Evolutionary conservation across 1,284 basidiomycete species (phyloP).

Genomic region (Quambalaria eucalypti): DNA sequence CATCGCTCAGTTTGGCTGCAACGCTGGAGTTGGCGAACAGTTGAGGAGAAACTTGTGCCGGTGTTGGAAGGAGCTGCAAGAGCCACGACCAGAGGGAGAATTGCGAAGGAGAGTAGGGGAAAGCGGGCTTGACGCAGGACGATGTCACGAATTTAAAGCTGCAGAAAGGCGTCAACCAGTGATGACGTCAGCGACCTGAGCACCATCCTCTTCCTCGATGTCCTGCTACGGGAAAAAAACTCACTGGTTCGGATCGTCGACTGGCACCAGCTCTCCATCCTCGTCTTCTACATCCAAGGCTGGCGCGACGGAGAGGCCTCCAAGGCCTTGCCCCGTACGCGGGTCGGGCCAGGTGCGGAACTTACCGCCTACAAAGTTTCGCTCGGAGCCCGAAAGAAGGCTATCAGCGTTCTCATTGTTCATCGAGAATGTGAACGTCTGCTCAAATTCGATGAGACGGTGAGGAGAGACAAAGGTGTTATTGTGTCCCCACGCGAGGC

Average conservation of each 20-base stretch:
- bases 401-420: neutral
- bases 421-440: neutral
- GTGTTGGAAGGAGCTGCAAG: neutral
- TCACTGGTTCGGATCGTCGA: slow-evolving; percentile 41
- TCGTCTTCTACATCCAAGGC: slow-evolving; percentile 5
- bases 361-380: slow-evolving; percentile 14
- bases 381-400: neutral
- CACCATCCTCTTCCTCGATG: neutral
- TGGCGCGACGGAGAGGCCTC: slow-evolving; percentile 24
- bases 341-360: slow-evolving; percentile 55
- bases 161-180: too few relatives aligned
- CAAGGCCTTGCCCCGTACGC: slow-evolving; percentile 12
- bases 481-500: slow-evolving; percentile 41
- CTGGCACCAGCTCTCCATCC: slow-evolving; percentile 18
- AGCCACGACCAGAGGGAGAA: slow-evolving; percentile 27
- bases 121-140: slow-evolving; percentile 46
- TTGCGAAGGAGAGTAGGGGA: slow-evolving; percentile 43
- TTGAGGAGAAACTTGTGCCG: neutral
- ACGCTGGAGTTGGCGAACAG: too few relatives aligned
- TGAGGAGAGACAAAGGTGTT: slow-evolving; percentile 5
- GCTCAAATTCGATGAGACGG: neutral
- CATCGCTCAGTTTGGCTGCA: slow-evolving; percentile 22
- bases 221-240: neutral
- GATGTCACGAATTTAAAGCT: slow-evolving; percentile 38
- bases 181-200: neutral